These are phyloP conservation scores for Oryza coarctata DNA, from an alignment of 176 grass and related monocot species.

Conservation along the genomic window DNA sequence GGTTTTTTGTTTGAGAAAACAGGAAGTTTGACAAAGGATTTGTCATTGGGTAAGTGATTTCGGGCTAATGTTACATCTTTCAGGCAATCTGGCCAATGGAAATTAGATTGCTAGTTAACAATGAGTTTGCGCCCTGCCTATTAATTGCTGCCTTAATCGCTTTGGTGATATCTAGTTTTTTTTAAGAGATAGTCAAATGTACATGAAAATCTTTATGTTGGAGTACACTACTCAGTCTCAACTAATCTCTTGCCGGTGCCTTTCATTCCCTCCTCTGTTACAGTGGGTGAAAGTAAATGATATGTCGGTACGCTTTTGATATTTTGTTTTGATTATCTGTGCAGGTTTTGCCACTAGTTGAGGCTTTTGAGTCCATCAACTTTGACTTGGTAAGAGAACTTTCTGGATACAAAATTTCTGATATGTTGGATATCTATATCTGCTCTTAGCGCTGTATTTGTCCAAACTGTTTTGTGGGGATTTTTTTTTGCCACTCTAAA, in stretches of 20 bases:
- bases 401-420: conserved; percentile 7
- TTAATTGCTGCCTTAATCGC: neutral
- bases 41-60: conserved; percentile 12
- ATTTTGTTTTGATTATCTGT: conserved; percentile 19
- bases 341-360: conserved; percentile 85
- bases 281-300: neutral
- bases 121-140: conserved; percentile 14
- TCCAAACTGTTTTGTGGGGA: neutral
- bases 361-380: conserved; percentile 74
- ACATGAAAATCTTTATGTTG: conserved; percentile 17
- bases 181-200: neutral
- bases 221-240: neutral
- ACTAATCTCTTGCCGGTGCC: neutral
- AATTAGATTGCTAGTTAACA: neutral
- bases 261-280: neutral
- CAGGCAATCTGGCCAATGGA: neutral
- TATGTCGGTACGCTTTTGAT: conserved; percentile 35
- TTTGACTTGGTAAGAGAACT: conserved; percentile 72
- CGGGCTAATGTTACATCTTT: conserved; percentile 15
- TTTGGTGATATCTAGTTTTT: conserved; percentile 7
- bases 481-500: neutral
- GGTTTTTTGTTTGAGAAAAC: neutral
- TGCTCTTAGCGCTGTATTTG: conserved; percentile 1
- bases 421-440: conserved; percentile 9
- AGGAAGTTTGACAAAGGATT: neutral